Conservation (phyloP, 805 yeast genomes). For the Kluyveromyces siamensis region DNA sequence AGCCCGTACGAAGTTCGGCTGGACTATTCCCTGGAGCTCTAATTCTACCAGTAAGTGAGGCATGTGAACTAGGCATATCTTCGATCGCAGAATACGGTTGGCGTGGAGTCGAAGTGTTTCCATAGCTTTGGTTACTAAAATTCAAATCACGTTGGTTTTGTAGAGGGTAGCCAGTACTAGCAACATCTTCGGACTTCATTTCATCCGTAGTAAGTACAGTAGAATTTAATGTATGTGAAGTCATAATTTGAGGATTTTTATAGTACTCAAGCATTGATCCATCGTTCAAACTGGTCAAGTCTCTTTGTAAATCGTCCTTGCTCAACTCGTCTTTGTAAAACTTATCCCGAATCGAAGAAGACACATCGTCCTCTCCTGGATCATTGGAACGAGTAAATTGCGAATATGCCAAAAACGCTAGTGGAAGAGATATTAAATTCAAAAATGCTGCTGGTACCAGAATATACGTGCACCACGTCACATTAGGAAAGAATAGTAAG, state of each 20-base stretch:
- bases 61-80: neutral
- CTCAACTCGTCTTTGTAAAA: conserved; percentile 1
- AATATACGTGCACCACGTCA: conserved; percentile 67
- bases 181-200: neutral
- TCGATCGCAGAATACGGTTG: conserved; percentile 2
- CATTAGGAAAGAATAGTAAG: conserved; percentile 53
- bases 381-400: conserved; percentile 5
- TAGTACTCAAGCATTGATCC: conserved; percentile 5
- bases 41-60: neutral
- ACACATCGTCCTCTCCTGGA: conserved; percentile 16
- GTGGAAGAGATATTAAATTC: conserved; percentile 42
- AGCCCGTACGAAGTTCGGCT: neutral
- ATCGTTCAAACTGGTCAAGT: neutral
- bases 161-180: neutral
- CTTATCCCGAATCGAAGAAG: neutral
- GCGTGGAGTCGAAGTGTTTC: neutral
- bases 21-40: neutral
- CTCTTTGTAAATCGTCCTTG: neutral
- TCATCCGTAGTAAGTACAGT: neutral
- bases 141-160: neutral
- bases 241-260: conserved; percentile 7
- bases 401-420: conserved; percentile 35
- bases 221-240: conserved; percentile 6
- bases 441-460: conserved; percentile 58
- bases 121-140: neutral